A percentile compares a stretch with the other conserved stretches of the same genome.
Evolutionary conservation across 2,329 filamentous ascomycete species (phyloP).

Genomic region (Teratosphaeria epicoccoides): DNA sequence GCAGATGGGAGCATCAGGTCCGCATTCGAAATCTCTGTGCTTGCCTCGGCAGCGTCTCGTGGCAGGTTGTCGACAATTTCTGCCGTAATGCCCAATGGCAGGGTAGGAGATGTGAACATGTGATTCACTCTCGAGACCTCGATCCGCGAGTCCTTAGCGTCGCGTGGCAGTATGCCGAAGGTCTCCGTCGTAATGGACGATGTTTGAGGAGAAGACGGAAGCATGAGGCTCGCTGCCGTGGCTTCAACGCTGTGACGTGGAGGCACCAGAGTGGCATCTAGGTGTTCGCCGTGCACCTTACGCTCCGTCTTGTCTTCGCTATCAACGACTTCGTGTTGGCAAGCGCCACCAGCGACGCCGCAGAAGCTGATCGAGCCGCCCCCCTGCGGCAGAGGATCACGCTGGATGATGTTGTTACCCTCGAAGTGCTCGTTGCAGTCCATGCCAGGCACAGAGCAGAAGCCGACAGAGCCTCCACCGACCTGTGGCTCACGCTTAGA

Average conservation of each 20-base stretch:
- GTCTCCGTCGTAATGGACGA: no score
- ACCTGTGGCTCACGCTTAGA: neutral
- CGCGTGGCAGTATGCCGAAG: no score
- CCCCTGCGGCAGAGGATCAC: neutral
- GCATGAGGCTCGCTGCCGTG: neutral
- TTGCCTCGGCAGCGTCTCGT: no score
- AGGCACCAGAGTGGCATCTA: neutral
- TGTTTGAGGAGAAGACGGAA: no score
- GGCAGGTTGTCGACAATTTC: no score
- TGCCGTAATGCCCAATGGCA: no score
- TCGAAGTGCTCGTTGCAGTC: neutral
- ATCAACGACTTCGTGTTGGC: neutral
- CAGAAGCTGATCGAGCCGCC: neutral
- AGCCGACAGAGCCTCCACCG: neutral
- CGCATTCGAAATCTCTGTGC: no score
- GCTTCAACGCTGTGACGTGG: no score
- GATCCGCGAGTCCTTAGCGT: no score
- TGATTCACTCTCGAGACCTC: no score
- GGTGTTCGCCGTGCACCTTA: neutral
- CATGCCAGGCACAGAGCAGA: neutral
- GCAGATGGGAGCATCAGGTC: no score
- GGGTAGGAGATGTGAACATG: no score
- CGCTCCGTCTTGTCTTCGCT: neutral
- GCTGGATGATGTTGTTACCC: neutral
- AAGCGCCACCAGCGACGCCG: neutral